Evolutionary conservation across 805 yeast species (phyloP).

Genomic region (Saccharomycopsis amapae): DNA sequence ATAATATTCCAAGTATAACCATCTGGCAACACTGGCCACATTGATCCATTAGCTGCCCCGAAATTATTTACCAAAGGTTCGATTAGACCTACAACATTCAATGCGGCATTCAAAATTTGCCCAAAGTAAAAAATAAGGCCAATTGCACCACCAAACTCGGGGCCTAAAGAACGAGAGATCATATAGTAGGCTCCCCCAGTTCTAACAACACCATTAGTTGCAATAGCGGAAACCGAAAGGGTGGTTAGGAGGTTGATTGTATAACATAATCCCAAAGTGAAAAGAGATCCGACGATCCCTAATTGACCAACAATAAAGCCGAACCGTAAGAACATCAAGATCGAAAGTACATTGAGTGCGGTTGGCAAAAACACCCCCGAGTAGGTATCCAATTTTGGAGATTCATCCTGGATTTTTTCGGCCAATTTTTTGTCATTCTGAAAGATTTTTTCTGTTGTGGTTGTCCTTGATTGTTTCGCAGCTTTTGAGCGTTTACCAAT

Average conservation of each 20-base stretch:
- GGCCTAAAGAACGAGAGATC: slow-evolving; percentile 92
- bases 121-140: slow-evolving; percentile 94
- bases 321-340: slow-evolving; percentile 89
- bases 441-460: not conserved
- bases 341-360: slow-evolving; percentile 83
- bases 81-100: slow-evolving; percentile 92
- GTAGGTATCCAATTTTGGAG: slow-evolving; percentile 62
- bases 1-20: slow-evolving; percentile 60
- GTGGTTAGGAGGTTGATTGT: slow-evolving; percentile 79
- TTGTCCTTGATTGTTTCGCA: too few species aligned
- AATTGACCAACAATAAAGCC: slow-evolving; percentile 94
- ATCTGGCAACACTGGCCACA: slow-evolving; percentile 54
- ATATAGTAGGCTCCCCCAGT: slow-evolving; percentile 99
- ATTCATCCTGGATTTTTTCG: not conserved
- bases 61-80: slow-evolving; percentile 84
- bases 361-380: slow-evolving; percentile 94
- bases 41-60: slow-evolving; percentile 49
- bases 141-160: slow-evolving; percentile 97
- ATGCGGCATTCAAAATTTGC: slow-evolving; percentile 82
- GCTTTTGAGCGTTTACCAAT: too few species aligned
- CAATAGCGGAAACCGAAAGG: slow-evolving; percentile 86
- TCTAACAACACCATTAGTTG: slow-evolving; percentile 94
- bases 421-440: not conserved
- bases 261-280: slow-evolving; percentile 65
- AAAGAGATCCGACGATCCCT: slow-evolving; percentile 75